phyloP scores from a whole-genome alignment of 2,329 filamentous ascomycete genomes.

The Huntiella abstrusa region DNA sequence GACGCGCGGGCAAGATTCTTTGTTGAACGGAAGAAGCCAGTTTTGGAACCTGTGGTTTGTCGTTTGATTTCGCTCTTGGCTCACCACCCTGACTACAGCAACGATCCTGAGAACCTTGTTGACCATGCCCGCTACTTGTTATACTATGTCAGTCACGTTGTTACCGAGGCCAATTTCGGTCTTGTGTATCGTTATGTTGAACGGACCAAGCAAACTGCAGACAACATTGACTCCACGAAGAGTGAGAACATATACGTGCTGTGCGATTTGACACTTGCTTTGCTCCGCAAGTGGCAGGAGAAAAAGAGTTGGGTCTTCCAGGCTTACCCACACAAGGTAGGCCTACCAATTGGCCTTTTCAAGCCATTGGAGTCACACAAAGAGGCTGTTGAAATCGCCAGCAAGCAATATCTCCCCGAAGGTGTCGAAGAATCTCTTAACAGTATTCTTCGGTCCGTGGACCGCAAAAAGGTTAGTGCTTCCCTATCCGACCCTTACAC shows the following conservation, averaged over 20 bases:
- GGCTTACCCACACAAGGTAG: slow-evolving; percentile 62
- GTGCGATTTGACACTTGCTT: slow-evolving; percentile 67
- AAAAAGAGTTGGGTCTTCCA: slow-evolving; percentile 72
- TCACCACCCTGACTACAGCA: slow-evolving; percentile 78
- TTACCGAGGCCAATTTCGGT: slow-evolving; percentile 70
- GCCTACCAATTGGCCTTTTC: slow-evolving; percentile 65
- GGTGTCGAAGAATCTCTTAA: slow-evolving; percentile 61
- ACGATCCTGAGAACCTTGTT: slow-evolving; percentile 45
- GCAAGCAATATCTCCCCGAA: slow-evolving; percentile 67
- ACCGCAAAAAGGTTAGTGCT: slow-evolving; percentile 48
- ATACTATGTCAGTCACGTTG: slow-evolving; percentile 70
- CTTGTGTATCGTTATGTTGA: slow-evolving; percentile 86
- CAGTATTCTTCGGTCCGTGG: slow-evolving; percentile 40
- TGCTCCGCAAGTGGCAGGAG: slow-evolving; percentile 74
- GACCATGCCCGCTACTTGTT: slow-evolving; percentile 80
- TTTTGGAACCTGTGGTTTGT: slow-evolving; percentile 66
- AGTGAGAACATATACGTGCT: slow-evolving; percentile 69
- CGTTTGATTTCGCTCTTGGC: slow-evolving; percentile 74
- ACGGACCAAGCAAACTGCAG: slow-evolving; percentile 73
- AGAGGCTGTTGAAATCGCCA: slow-evolving; percentile 65
- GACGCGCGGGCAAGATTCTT: slow-evolving; percentile 58
- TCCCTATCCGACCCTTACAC: background rate
- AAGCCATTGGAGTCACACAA: slow-evolving; percentile 55
- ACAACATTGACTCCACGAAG: slow-evolving; percentile 49
- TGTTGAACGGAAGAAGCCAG: slow-evolving; percentile 36